phyloP scores from a whole-genome alignment of 371 early-diverging fungal species.

The Mortierella polycephala region DNA sequence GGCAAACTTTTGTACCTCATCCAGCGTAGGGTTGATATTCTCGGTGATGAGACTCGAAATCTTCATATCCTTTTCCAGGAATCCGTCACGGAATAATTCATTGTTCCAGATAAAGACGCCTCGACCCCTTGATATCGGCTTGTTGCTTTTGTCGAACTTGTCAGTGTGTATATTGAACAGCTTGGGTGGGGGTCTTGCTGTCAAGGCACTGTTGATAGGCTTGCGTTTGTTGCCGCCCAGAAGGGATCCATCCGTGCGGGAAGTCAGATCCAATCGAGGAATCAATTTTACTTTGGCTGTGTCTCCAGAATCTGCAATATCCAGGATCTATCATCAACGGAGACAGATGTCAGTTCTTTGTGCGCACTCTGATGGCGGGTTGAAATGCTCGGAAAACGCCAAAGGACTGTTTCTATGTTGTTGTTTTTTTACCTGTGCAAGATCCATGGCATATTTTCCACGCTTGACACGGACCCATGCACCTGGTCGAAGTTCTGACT shows the following conservation, averaged over 20 bases:
- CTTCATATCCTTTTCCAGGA: constrained; percentile 90
- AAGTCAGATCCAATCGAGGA: constrained; percentile 84
- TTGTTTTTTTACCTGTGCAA: constrained; percentile 78
- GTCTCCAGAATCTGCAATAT: constrained; percentile 83
- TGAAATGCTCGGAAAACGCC: background rate
- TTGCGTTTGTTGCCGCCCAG: constrained; percentile 64
- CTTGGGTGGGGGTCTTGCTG: constrained; percentile 69
- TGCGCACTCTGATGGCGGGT: background rate
- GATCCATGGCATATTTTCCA: constrained; percentile 97
- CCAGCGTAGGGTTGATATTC: constrained; percentile 90
- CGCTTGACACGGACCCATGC: constrained; percentile 95
- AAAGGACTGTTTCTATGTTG: background rate
- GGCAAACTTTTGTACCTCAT: constrained; percentile 91
- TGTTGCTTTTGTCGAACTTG: constrained; percentile 59
- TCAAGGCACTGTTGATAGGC: constrained; percentile 54
- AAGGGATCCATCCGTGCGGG: constrained; percentile 40
- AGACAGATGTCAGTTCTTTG: background rate
- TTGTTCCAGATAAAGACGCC: constrained; percentile 81
- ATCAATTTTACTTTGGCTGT: constrained; percentile 86
- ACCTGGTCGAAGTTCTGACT: constrained; percentile 76
- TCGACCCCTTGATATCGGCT: constrained; percentile 59
- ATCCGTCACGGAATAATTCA: constrained; percentile 91
- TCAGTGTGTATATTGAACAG: constrained; percentile 82
- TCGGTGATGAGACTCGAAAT: constrained; percentile 76
- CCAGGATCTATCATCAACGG: constrained; percentile 65